Base-by-base conservation (phyloP, 2,329 filamentous ascomycete genomes). In the Pleomassaria siparia region DNA sequence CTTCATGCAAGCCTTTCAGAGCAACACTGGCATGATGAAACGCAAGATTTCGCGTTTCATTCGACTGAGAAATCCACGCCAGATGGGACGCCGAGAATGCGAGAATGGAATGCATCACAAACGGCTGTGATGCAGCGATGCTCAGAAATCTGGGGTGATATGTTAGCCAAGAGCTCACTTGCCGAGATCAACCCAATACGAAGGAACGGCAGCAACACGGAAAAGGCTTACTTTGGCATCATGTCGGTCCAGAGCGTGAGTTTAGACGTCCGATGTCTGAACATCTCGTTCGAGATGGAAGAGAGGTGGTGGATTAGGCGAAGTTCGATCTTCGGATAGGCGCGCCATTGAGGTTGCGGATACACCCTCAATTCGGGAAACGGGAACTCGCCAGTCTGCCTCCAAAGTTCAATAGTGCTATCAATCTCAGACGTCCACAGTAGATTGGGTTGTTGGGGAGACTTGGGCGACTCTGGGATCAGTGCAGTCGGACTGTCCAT, bases 81-180 rank as follows among this genome's bases (percentile, higher is more conserved):
- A 99, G 82, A 72, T 97, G 91, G 64, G 89, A 92, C 44, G 94
- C 92, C n/a, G 94, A 95, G 63, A 97, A 88, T 5, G 91, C 90
- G 44, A 97, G 80, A 59, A 97, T 80, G 12, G 92, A 86, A 72
- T 95, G 88, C 91, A 97, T 95, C 58, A 96, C 91, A 73, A 94
- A 97, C 44, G 85, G 80, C 67, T 91, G 86, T 15, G 85, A 85
- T 41, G 90, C 81, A 47, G 89, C 90, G 63, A 96, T 87, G 59
- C 86, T 85, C 55, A 99, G 80, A 62, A 94, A 89, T 41, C 88
- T 91, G 64, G 18, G 24, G 44, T 49, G 55, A 67, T 75, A 12
- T 28, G 8, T 8, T 7, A 28, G 25, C n/a, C n/a, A n/a, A n/a
- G 47, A 71, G 66, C 47, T 48, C 42, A 51, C 44, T 40, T 49